Evolutionary conservation across 257 asterid genomes (phyloP).

Genomic region (Solanum lycopersicoides): DNA sequence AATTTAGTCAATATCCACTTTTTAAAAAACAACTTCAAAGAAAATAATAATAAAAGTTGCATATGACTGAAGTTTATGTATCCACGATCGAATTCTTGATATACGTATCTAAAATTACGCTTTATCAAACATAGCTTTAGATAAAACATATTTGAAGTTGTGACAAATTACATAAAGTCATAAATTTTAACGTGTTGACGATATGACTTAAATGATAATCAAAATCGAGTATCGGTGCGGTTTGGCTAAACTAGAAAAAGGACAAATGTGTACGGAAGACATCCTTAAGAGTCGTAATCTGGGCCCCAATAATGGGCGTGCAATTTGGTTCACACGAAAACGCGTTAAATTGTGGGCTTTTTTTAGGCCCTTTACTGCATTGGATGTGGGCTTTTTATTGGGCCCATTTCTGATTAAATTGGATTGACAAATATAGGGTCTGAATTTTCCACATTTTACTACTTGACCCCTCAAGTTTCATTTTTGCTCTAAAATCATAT

Average conservation of each 20-base stretch:
- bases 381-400: slow-evolving; percentile 1
- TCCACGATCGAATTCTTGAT: accelerated
- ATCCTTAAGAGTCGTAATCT: background rate
- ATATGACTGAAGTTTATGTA: background rate
- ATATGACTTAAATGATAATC: background rate
- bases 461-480: background rate
- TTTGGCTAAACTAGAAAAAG: background rate
- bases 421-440: background rate
- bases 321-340: background rate
- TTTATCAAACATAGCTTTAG: background rate
- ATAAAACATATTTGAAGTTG: background rate
- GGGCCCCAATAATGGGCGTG: background rate
- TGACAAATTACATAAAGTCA: background rate
- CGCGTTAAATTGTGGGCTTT: slow-evolving; percentile 7
- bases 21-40: background rate
- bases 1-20: background rate
- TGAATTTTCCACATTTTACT: background rate
- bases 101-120: background rate
- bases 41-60: background rate
- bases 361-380: background rate
- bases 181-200: background rate
- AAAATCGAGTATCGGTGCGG: background rate
- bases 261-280: background rate
- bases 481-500: background rate
- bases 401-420: background rate